Evolutionary conservation across 2,329 filamentous ascomycete genomes (phyloP).

Genomic region (Leptodontidium sp.): DNA sequence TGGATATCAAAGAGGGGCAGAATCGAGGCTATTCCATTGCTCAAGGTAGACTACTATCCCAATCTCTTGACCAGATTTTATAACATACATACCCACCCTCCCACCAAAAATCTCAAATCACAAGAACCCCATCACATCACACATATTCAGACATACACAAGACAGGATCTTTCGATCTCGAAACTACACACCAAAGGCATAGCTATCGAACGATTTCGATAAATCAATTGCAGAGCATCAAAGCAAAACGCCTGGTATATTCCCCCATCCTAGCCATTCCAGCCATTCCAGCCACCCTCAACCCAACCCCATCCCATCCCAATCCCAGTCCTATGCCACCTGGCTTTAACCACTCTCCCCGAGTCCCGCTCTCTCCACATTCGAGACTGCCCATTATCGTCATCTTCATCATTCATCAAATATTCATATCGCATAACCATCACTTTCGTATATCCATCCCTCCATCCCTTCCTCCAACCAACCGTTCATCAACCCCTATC

Average conservation of each 20-base stretch:
- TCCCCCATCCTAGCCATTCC: neutral
- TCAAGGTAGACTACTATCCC: too few relatives aligned
- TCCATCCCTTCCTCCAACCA: too few relatives aligned
- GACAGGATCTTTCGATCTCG: too few relatives aligned
- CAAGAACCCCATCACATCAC: too few relatives aligned
- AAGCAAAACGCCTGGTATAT: constrained; percentile 15
- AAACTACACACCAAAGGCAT: too few relatives aligned
- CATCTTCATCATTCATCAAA: neutral
- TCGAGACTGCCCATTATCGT: neutral
- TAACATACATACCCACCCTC: too few relatives aligned
- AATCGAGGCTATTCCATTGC: too few relatives aligned
- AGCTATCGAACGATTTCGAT: too few relatives aligned
- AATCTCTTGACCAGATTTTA: too few relatives aligned
- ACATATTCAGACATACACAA: too few relatives aligned
- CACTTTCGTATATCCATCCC: neutral
- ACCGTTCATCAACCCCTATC: neutral
- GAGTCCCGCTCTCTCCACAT: neutral
- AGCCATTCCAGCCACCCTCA: neutral
- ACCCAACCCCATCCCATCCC: neutral
- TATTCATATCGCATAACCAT: constrained; percentile 1
- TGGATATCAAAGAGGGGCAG: too few relatives aligned
- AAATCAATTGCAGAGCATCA: constrained; percentile 7
- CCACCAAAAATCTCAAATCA: too few relatives aligned
- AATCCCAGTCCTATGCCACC: neutral
- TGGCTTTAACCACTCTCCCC: neutral